Percentiles rank a stretch among this genome's conserved stretches.
phyloP scores from a whole-genome alignment of 139 green algal genomes.

The Coelastrella sp. region DNA sequence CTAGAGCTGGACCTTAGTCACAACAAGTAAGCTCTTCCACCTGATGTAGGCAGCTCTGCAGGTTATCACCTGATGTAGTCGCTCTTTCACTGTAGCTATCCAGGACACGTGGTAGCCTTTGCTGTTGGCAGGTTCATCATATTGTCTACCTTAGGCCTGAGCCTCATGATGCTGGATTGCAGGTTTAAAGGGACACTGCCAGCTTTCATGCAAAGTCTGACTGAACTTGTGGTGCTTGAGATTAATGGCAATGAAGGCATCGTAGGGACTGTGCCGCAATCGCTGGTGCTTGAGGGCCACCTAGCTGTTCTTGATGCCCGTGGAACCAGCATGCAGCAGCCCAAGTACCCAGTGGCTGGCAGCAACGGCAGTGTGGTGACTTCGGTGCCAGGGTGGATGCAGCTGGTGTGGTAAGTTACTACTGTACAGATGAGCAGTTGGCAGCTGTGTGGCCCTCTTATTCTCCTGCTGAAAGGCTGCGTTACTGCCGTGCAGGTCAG shows the following conservation, averaged over 20 bases:
- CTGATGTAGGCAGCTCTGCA: background rate
- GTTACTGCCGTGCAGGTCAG: too few species aligned
- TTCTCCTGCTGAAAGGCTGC: too few species aligned
- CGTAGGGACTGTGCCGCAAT: background rate
- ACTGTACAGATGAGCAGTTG: too few species aligned
- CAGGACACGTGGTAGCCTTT: background rate
- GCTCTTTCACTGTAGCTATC: background rate
- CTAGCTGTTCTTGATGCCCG: slow-evolving; percentile 8
- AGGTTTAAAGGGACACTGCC: slow-evolving; percentile 13
- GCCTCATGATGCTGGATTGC: background rate
- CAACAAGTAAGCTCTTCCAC: slow-evolving; percentile 2
- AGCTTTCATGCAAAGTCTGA: background rate
- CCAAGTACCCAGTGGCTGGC: background rate
- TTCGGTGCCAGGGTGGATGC: slow-evolving; percentile 21
- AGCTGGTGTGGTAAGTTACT: background rate
- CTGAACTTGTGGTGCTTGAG: background rate
- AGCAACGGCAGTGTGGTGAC: background rate
- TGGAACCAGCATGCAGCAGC: slow-evolving; percentile 25
- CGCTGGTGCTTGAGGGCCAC: background rate
- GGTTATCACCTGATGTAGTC: background rate
- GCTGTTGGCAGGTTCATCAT: background rate
- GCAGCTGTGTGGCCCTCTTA: too few species aligned
- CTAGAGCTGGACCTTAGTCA: slow-evolving; percentile 5
- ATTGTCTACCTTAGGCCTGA: background rate
- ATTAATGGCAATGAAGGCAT: background rate